These are phyloP conservation scores for Fusarium citri DNA, from an alignment of 2,329 filamentous ascomycete species.

Conservation along the genomic window DNA sequence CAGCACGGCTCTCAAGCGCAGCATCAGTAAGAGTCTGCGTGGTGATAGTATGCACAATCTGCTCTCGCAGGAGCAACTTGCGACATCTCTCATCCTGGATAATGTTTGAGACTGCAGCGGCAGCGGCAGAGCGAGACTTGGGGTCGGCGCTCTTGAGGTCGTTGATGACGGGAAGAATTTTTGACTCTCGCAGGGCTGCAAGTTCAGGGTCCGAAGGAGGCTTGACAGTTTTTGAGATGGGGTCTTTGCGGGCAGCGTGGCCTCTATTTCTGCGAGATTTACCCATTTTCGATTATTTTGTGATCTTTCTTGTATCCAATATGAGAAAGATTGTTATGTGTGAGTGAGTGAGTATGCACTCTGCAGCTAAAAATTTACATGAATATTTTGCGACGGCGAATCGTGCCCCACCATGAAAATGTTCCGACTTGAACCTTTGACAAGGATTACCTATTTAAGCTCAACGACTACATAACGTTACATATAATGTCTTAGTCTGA, in stretches of 20 bases:
- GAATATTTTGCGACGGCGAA: conserved; percentile 31
- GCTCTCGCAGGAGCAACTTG: conserved; percentile 74
- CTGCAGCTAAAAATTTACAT: conserved; percentile 37
- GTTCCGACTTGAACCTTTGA: conserved; percentile 15
- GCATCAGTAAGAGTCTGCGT: conserved; percentile 73
- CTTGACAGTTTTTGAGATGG: conserved; percentile 68
- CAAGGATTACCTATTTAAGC: conserved; percentile 25
- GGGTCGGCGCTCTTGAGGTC: conserved; percentile 70
- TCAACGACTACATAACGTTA: not conserved
- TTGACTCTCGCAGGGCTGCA: conserved; percentile 70
- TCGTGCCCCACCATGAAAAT: conserved; percentile 41
- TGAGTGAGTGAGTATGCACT: no score
- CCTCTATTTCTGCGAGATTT: conserved; percentile 68
- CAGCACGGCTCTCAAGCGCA: conserved; percentile 70
- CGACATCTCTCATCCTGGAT: conserved; percentile 71
- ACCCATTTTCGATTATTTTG: conserved; percentile 59
- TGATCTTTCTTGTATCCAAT: not conserved
- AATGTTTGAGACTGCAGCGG: conserved; percentile 69
- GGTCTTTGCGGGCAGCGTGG: conserved; percentile 63
- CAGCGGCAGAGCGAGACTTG: conserved; percentile 69
- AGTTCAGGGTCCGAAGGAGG: conserved; percentile 72
- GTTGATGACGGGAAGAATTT: conserved; percentile 71
- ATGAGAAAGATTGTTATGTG: not conserved
- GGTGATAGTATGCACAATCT: conserved; percentile 72
- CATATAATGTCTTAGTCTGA: not conserved